phyloP scores from a whole-genome alignment of 768 basidiomycete genomes.

The Boletus rex-veris region DNA sequence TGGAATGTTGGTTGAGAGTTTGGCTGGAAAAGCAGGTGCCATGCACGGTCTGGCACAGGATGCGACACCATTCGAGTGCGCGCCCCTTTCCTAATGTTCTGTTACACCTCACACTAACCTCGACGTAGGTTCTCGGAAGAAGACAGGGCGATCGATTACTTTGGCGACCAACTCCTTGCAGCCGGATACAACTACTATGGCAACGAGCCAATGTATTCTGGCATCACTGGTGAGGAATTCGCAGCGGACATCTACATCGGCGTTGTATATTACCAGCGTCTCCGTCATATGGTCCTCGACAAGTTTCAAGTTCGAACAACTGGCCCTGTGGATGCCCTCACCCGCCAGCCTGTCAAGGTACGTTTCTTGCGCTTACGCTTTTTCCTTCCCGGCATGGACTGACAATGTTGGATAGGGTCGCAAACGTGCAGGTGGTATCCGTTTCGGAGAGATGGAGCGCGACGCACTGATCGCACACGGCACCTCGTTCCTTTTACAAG shows the following conservation, averaged over 20 bases:
- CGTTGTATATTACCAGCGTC: constrained; percentile 96
- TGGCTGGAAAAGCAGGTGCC: constrained; percentile 98
- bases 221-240: constrained; percentile 98
- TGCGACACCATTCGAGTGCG: constrained; percentile 96
- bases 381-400: background rate
- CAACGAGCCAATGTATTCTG: constrained; percentile 99
- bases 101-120: constrained; percentile 8
- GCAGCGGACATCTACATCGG: constrained; percentile 98
- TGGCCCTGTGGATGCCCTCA: constrained; percentile 93
- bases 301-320: constrained; percentile 99
- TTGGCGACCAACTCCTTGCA: constrained; percentile 88
- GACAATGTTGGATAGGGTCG: constrained; percentile 60
- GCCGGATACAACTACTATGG: constrained; percentile 99
- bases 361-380: constrained; percentile 18
- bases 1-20: constrained; percentile 99
- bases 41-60: constrained; percentile 99
- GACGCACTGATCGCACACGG: constrained; percentile 99
- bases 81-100: constrained; percentile 10
- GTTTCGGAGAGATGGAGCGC: constrained; percentile 99
- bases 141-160: constrained; percentile 97
- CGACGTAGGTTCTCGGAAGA: constrained; percentile 80
- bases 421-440: constrained; percentile 97
- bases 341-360: constrained; percentile 96
- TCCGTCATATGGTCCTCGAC: constrained; percentile 99
- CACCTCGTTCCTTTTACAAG: constrained; percentile 96